Base-by-base conservation (phyloP, 140 eudicot species). In the Flaveria floridana region DNA sequence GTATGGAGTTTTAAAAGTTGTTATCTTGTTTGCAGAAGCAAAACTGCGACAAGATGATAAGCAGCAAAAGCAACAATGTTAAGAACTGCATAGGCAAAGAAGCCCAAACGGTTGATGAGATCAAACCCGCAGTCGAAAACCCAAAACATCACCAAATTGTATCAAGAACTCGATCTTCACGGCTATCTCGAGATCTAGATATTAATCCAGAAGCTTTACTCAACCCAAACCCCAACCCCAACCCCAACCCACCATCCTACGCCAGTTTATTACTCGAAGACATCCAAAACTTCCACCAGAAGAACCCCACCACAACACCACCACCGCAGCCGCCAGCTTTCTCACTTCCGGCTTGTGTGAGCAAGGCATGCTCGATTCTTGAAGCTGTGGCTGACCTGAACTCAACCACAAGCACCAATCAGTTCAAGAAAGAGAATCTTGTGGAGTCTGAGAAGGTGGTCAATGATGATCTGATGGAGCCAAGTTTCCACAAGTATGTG, bases 251-350 rank as follows among this genome's bases (percentile, higher is more conserved):
- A 12, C 42, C 80, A 25, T 74, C 84, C 15, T 94, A 94, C 77
- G 86, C 91, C 16, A 73, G 95, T 11, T 77, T 94, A 10, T 72
- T 94, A 61, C 92, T 90, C 0, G 96, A 94, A 83, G 97, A 94
- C 77, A 94, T 94, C 78, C 97, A 94, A 39, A 94, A 87, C 58
- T 90, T 94, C 86, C 97, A 93, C 86, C 98, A 89, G 69, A 94
- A 94, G 76, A 61, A 34, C 72, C 76, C 41, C 41, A 34, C 41
- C 41, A 3, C 55, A 48, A 13, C 50, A 0, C 50, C 50, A 11
- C 50, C 55, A 12, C 1, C 55, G 0, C 55, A 28, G 18, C 70
- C 70, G 3, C 51, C 70, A 7, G 70, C 51, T 65, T 65, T 65
- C 70, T 34, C 70, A 0, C 51, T 65, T 15, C 70, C 70, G 14